Conservation (phyloP, 345 rosid species). For the Leavenworthia alabamica region DNA sequence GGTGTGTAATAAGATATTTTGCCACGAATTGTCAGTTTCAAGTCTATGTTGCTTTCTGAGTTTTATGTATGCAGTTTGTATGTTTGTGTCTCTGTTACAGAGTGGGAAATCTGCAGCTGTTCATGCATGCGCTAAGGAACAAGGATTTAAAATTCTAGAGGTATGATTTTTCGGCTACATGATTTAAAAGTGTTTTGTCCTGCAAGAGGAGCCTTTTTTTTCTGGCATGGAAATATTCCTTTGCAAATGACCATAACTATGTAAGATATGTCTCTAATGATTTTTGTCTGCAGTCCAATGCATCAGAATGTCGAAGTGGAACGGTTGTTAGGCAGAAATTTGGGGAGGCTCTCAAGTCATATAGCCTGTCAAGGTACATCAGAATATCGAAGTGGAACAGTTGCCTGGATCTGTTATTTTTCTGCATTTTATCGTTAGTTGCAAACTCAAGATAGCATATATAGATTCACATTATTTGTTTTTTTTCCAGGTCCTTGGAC, state of each 20-base stretch:
- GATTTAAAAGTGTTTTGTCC: background rate
- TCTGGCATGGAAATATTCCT: background rate
- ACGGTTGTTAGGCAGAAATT: slow-evolving; percentile 65
- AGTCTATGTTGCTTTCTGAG: background rate
- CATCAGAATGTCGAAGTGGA: slow-evolving; percentile 89
- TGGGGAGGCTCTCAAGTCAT: slow-evolving; percentile 79
- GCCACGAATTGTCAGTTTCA: background rate
- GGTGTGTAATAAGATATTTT: slow-evolving; percentile 36
- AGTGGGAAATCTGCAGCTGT: slow-evolving; percentile 95
- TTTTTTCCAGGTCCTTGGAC: slow-evolving; percentile 62
- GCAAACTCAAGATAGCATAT: background rate
- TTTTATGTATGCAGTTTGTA: background rate
- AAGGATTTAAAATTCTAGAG: slow-evolving; percentile 85
- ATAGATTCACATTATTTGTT: slow-evolving; percentile 17
- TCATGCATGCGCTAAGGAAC: slow-evolving; percentile 89
- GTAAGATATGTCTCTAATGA: background rate
- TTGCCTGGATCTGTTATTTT: slow-evolving; percentile 16
- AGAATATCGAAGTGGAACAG: background rate
- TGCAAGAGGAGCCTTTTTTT: background rate
- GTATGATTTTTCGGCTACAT: slow-evolving; percentile 32
- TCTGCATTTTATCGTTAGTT: background rate
- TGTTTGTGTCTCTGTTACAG: slow-evolving; percentile 41
- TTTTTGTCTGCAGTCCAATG: slow-evolving; percentile 46
- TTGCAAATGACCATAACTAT: background rate
- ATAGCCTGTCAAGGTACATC: slow-evolving; percentile 58